Evolutionary conservation across 1,139 yeast genomes (phyloP).

Genomic region (Pichia sp.): DNA sequence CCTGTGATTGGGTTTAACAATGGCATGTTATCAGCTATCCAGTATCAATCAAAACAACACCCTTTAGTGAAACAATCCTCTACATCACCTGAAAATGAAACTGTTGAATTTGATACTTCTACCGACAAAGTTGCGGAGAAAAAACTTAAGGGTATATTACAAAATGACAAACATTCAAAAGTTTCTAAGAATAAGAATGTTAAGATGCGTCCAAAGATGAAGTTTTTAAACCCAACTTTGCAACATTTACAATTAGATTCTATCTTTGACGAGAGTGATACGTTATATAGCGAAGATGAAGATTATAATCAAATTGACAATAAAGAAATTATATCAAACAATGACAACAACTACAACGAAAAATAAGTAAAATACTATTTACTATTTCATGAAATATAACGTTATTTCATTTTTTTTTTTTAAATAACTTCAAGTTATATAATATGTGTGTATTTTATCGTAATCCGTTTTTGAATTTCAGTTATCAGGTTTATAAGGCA

Average conservation of each 20-base stretch:
- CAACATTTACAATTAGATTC: slow-evolving; percentile 18
- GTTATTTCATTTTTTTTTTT: too few species aligned
- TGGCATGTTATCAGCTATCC: slow-evolving; percentile 16
- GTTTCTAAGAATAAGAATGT: slow-evolving; percentile 3
- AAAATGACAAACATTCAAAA: slow-evolving; percentile 6
- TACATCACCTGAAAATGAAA: background rate
- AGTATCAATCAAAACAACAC: slow-evolving; percentile 7
- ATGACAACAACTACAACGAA: too few species aligned
- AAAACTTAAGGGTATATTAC: slow-evolving; percentile 6
- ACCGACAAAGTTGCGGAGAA: background rate
- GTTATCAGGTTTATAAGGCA: background rate
- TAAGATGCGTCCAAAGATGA: slow-evolving; percentile 1
- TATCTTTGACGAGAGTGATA: slow-evolving; percentile 13
- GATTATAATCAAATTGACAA: background rate
- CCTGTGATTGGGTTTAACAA: slow-evolving; percentile 18
- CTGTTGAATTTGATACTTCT: background rate
- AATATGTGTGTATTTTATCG: background rate
- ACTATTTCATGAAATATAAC: too few species aligned
- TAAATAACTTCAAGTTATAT: too few species aligned
- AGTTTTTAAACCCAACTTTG: slow-evolving; percentile 19
- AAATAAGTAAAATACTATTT: too few species aligned
- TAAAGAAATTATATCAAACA: too few species aligned
- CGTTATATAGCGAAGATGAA: slow-evolving; percentile 2
- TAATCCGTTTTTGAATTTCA: background rate
- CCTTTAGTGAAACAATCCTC: background rate